Evolutionary conservation across 176 grass and related monocot genomes (phyloP).

Genomic region (Bonia amplexicaulis): DNA sequence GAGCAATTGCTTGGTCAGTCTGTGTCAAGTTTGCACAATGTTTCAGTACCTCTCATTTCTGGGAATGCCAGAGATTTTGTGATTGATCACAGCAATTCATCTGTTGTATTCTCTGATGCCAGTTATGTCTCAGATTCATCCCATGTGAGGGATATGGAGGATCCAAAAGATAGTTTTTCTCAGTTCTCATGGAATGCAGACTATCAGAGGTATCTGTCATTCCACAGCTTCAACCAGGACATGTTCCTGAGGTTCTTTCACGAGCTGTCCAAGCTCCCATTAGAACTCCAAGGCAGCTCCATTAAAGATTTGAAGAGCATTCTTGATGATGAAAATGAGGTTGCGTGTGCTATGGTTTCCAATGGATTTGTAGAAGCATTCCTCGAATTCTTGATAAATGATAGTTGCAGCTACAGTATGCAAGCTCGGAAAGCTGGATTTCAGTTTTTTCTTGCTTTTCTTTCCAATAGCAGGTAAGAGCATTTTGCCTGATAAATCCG

Average conservation of each 20-base stretch:
- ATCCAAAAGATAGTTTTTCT: constrained; percentile 37
- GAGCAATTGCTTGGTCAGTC: constrained; percentile 68
- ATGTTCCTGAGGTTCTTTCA: constrained; percentile 78
- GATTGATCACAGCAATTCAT: constrained; percentile 59
- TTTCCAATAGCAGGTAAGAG: constrained; percentile 59
- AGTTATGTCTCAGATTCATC: constrained; percentile 63
- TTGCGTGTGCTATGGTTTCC: constrained; percentile 47
- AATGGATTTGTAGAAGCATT: constrained; percentile 93
- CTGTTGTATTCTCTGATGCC: constrained; percentile 59
- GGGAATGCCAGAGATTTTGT: constrained; percentile 51
- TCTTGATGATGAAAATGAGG: constrained; percentile 60
- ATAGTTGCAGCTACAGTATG: constrained; percentile 30
- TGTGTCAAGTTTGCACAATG: constrained; percentile 78
- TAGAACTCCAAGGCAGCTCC: constrained; percentile 53
- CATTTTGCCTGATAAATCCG: constrained; percentile 4
- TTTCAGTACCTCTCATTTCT: constrained; percentile 78
- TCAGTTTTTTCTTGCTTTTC: constrained; percentile 67
- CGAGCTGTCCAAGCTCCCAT: constrained; percentile 60
- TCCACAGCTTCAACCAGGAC: constrained; percentile 62
- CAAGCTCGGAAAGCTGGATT: constrained; percentile 49
- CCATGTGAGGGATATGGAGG: constrained; percentile 43
- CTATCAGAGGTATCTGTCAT: constrained; percentile 64
- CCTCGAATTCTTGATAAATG: constrained; percentile 57
- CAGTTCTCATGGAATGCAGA: constrained; percentile 73
- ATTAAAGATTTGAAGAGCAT: constrained; percentile 67